Conservation (phyloP, 192 early-diverging fungal species). For the Entomortierella chlamydospora region DNA sequence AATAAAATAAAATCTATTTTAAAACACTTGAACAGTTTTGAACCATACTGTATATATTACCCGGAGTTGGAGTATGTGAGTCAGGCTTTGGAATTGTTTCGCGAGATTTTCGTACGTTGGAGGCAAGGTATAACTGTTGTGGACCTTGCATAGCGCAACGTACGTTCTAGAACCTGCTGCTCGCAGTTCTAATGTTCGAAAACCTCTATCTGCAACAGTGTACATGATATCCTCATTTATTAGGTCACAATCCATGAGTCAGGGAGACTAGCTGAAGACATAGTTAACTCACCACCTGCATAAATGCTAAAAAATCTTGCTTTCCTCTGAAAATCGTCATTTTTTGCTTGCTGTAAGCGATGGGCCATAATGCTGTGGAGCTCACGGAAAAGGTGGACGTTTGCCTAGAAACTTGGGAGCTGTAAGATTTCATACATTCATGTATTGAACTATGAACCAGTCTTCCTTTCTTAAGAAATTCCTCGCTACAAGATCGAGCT, state of each 20-base stretch:
- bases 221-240: too few species aligned
- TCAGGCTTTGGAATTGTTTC: constrained; percentile 1
- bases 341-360: background rate
- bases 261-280: background rate
- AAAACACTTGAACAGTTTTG: too few species aligned
- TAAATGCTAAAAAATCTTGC: constrained; percentile 9
- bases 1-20: too few species aligned
- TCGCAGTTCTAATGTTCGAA: background rate
- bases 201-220: background rate
- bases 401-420: constrained; percentile 4
- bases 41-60: too few species aligned
- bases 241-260: background rate
- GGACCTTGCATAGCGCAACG: constrained; percentile 4
- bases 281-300: background rate
- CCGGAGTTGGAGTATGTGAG: constrained; percentile 2
- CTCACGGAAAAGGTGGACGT: constrained; percentile 4
- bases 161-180: background rate
- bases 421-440: background rate
- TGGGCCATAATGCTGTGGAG: constrained; percentile 1
- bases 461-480: background rate
- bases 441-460: constrained; percentile 8
- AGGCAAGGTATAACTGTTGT: background rate
- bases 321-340: background rate
- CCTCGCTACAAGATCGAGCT: constrained; percentile 4
- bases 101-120: background rate